Evolutionary conservation across 2,329 filamentous ascomycete genomes (phyloP).

Genomic region (Xylariaceae sp.): DNA sequence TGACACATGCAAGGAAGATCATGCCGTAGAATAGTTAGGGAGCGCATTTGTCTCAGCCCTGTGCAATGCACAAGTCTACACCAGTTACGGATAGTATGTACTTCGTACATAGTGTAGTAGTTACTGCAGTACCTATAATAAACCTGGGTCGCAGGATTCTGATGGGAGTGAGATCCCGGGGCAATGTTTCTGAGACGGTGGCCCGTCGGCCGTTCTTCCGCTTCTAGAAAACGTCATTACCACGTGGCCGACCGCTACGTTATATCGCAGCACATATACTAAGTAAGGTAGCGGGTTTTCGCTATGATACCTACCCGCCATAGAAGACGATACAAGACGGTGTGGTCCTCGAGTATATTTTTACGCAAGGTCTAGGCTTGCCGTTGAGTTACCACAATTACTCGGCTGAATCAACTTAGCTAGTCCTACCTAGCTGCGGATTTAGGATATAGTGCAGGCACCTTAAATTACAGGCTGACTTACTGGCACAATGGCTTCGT

Average conservation of each 20-base stretch:
- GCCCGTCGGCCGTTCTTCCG: not conserved
- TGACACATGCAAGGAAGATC: conserved; percentile 18
- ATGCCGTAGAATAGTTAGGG: conserved; percentile 7
- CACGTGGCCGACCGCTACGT: not conserved
- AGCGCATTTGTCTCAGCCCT: conserved; percentile 20
- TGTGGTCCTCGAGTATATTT: too few relatives aligned
- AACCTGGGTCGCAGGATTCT: too few relatives aligned
- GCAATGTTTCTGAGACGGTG: not conserved
- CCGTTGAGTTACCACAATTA: not conserved
- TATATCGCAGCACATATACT: too few relatives aligned
- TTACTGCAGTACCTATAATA: not conserved
- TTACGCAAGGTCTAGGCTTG: not conserved
- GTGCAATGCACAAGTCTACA: conserved; percentile 1
- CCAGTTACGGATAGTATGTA: not conserved
- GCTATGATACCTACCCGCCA: too few relatives aligned
- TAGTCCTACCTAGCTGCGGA: not conserved
- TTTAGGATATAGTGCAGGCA: not conserved
- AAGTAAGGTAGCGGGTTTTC: not conserved
- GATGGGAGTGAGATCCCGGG: too few relatives aligned
- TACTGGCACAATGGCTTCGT: not conserved
- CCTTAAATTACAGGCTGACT: not conserved
- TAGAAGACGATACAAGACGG: too few relatives aligned
- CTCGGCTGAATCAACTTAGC: not conserved
- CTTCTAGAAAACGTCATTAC: not conserved
- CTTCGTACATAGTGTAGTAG: not conserved